Evolutionary conservation across 768 basidiomycete genomes (phyloP).

Genomic region (Boletus reticulatus): DNA sequence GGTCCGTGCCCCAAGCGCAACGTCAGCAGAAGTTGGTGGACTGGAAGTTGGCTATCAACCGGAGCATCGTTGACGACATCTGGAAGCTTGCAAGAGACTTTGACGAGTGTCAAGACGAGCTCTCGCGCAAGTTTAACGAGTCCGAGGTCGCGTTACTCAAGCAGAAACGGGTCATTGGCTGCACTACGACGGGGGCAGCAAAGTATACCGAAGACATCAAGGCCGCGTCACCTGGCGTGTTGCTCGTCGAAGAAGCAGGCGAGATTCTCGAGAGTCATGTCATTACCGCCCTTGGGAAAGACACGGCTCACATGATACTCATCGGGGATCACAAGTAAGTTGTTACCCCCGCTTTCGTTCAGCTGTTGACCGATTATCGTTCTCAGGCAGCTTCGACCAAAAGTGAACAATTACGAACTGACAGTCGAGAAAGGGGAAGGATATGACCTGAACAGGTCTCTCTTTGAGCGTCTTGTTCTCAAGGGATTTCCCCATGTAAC

Average conservation of each 20-base stretch:
- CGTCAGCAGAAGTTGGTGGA: slow-evolving; percentile 27
- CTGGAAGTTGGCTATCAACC: slow-evolving; percentile 38
- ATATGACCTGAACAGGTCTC: slow-evolving; percentile 61
- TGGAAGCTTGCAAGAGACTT: slow-evolving; percentile 36
- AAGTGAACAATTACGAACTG: slow-evolving; percentile 62
- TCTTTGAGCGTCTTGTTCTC: slow-evolving; percentile 68
- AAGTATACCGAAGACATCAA: slow-evolving; percentile 51
- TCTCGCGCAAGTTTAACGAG: slow-evolving; percentile 38
- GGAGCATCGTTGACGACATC: slow-evolving; percentile 35
- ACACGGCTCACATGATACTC: slow-evolving; percentile 54
- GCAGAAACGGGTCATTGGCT: slow-evolving; percentile 57
- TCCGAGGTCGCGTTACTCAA: slow-evolving; percentile 35
- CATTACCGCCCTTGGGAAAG: slow-evolving; percentile 49
- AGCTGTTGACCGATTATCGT: not conserved
- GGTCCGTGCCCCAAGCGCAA: slow-evolving; percentile 32
- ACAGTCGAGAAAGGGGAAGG: slow-evolving; percentile 70
- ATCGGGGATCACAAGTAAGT: slow-evolving; percentile 74
- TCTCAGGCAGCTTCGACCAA: slow-evolving; percentile 66
- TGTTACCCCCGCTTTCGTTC: not conserved
- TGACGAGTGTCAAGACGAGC: slow-evolving; percentile 35
- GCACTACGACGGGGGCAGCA: slow-evolving; percentile 69
- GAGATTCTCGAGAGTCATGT: slow-evolving; percentile 71
- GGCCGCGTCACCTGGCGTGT: slow-evolving; percentile 45
- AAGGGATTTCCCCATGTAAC: slow-evolving; percentile 61
- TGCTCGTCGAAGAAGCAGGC: slow-evolving; percentile 72